These are phyloP conservation scores for Scytalidium lignicola DNA, from an alignment of 2,329 filamentous ascomycete species.

Conservation along the genomic window DNA sequence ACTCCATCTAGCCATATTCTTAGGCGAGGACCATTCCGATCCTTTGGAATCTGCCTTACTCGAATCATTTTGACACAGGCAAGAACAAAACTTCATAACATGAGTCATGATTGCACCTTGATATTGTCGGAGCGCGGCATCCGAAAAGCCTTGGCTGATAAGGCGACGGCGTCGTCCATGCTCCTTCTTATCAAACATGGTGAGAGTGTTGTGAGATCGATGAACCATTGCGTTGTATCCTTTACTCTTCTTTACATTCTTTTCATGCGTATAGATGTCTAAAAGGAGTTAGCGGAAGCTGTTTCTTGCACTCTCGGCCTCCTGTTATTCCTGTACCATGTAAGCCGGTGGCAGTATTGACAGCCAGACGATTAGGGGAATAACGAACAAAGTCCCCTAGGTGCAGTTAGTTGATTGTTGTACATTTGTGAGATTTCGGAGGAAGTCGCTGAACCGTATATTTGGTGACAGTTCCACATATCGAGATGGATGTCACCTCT, in stretches of 20 bases:
- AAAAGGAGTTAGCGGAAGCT: constrained; percentile 31
- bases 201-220: constrained; percentile 54
- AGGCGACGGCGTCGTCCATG: constrained; percentile 51
- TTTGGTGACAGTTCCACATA: constrained; percentile 25
- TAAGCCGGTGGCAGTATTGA: not conserved
- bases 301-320: too few relatives aligned
- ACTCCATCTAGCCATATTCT: not conserved
- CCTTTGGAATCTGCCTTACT: too few relatives aligned
- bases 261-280: constrained; percentile 57
- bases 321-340: too few relatives aligned
- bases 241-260: constrained; percentile 58
- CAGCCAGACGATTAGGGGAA: constrained; percentile 12
- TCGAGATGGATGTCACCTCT: constrained; percentile 28
- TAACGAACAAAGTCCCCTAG: constrained; percentile 13
- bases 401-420: constrained; percentile 1
- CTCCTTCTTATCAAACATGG: constrained; percentile 59
- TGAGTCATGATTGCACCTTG: too few relatives aligned
- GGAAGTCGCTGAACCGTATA: too few relatives aligned
- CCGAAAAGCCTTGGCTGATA: constrained; percentile 19
- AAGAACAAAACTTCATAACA: too few relatives aligned
- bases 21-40: constrained; percentile 1
- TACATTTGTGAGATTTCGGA: too few relatives aligned
- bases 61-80: too few relatives aligned
- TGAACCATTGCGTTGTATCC: constrained; percentile 55
- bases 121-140: constrained; percentile 2